Base-by-base conservation (phyloP, 2,329 filamentous ascomycete species). In the Eutypa lata region DNA sequence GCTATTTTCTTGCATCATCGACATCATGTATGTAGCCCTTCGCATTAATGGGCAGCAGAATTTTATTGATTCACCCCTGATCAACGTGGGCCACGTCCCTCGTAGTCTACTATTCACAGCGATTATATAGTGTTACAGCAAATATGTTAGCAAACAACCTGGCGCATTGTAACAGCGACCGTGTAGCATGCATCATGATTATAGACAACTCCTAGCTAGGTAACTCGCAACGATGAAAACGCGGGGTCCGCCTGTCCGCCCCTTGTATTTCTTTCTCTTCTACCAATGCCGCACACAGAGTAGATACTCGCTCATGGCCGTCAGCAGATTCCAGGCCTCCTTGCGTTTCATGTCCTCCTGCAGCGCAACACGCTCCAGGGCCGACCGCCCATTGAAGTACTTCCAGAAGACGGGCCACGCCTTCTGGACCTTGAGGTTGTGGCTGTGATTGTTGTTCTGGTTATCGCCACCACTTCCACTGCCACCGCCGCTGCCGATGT, bases 301-400 rank as follows among this genome's bases (percentile, higher is more conserved):
- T 19, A 91, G 65, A 69, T 87, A 82, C 65, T 90, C 87, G 57
- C 82, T 81, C 78, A 87, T 86, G n/a, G 75, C 73, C 40, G 79
- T 80, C 51, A 89, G 69, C 51, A 86, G 74, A 46, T 82, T 80
- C 76, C 89, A 91, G 14, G 91, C 80, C 61, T 89, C 87, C 72
- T 93, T 95, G 52, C 91, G 79, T 75, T 94, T 96, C 74, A 95
- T 81, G 6, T 89, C 89, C 72, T 97, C 91, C 52, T 88, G 81
- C n/a, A 94, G 75, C 1, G 89, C 84, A 59, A 99, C 88, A 61
- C 92, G 86, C 73, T 99, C 94, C 54, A 97, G 77, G 2, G 92
- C 87, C 65, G 88, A 86, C 52, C 80, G 82, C 1, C 94, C 94
- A 68, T 97, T 92, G 62, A 97, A 90, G 70, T 97, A 94, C 69